These are phyloP conservation scores for Lactarius hengduanensis DNA, from an alignment of 768 basidiomycete species.

Conservation along the genomic window DNA sequence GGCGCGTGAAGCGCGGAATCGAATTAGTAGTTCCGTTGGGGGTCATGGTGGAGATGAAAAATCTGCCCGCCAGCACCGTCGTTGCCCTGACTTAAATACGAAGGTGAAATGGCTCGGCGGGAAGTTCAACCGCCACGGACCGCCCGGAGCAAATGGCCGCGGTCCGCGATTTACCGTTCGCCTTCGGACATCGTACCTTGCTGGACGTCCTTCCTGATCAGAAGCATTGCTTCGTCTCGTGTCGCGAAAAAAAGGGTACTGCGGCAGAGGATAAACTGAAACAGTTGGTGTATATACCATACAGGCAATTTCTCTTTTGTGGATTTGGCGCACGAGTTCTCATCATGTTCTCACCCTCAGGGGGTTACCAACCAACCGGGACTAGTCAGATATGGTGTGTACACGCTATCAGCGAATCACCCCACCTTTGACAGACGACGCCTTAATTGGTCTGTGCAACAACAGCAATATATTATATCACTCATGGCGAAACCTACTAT, in stretches of 20 bases:
- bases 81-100: conserved; percentile 1
- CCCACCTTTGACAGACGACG: background rate
- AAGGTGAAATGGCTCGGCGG: background rate
- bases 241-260: too few species aligned
- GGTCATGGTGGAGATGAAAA: conserved; percentile 39
- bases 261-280: too few species aligned
- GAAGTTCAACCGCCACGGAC: background rate
- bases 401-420: background rate
- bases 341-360: too few species aligned
- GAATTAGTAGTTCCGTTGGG: conserved; percentile 35
- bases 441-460: background rate
- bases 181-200: too few species aligned
- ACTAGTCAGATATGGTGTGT: background rate
- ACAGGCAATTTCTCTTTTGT: too few species aligned
- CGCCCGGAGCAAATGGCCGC: conserved; percentile 10
- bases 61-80: background rate
- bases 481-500: background rate
- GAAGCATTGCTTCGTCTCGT: background rate
- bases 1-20: conserved; percentile 41
- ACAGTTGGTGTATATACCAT: too few species aligned
- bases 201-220: too few species aligned
- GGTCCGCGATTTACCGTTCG: background rate
- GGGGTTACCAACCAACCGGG: background rate
- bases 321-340: too few species aligned
- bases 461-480: background rate